phyloP scores from a whole-genome alignment of 2,329 filamentous ascomycete species.

The Penicillium sp. region DNA sequence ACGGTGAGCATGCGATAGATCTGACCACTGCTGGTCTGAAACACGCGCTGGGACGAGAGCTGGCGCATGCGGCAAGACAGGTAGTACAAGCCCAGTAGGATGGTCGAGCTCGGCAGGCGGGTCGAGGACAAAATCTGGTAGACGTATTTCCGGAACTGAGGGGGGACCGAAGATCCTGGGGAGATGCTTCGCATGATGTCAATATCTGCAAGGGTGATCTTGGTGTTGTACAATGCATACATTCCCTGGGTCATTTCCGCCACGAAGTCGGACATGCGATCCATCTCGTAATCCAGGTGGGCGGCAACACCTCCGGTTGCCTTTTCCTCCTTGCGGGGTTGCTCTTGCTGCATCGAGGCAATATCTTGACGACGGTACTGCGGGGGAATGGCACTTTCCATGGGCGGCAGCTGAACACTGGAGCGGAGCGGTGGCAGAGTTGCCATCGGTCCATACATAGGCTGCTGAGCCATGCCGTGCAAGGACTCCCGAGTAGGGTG shows the following conservation, averaged over 20 bases:
- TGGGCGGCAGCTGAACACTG: conserved; percentile 41
- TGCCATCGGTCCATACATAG: conserved; percentile 37
- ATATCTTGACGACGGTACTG: conserved; percentile 45
- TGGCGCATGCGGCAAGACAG: conserved; percentile 79
- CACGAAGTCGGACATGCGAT: conserved; percentile 93
- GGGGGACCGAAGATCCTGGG: conserved; percentile 61
- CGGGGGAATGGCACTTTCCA: conserved; percentile 42
- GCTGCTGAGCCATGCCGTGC: conserved; percentile 32
- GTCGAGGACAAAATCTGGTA: conserved; percentile 88
- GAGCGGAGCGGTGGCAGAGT: conserved; percentile 43
- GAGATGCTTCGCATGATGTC: conserved; percentile 64
- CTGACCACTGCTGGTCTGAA: conserved; percentile 62
- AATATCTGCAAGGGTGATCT: conserved; percentile 61
- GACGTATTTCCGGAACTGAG: conserved; percentile 87
- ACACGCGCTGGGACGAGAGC: conserved; percentile 58
- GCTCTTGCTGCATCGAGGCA: conserved; percentile 34
- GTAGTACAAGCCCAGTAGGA: conserved; percentile 87
- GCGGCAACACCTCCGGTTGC: conserved; percentile 84
- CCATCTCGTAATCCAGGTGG: conserved; percentile 95
- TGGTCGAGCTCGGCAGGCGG: conserved; percentile 84
- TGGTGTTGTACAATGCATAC: conserved; percentile 60
- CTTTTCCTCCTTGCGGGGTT: conserved; percentile 60
- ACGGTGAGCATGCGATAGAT: conserved; percentile 87
- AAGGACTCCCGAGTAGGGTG: conserved; percentile 35
- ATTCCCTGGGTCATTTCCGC: conserved; percentile 80